Conservation (phyloP, 805 yeast genomes). For the Wickerhamomyces silvicola region DNA sequence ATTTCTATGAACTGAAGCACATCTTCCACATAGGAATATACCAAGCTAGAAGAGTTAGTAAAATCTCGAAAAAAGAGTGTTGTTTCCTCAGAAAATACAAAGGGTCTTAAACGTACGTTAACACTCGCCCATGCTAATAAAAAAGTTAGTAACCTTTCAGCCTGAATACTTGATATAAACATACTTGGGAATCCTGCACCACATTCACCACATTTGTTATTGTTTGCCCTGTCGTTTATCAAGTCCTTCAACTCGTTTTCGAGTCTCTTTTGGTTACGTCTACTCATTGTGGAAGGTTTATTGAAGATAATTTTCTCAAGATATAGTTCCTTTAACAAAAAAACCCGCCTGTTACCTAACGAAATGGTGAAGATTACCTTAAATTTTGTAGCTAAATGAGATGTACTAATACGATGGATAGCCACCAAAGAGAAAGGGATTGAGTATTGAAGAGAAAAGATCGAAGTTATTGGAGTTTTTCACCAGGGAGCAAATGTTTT, state of each 20-base stretch:
- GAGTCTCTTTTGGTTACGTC: conserved; percentile 34
- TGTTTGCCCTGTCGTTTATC: conserved; percentile 51
- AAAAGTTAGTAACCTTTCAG: conserved; percentile 1
- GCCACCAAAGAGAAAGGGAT: conserved; percentile 23
- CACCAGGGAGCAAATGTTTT: conserved; percentile 33
- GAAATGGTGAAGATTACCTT: not conserved
- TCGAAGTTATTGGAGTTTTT: conserved; percentile 32
- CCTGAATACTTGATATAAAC: conserved; percentile 18
- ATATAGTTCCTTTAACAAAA: not conserved
- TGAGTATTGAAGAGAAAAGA: conserved; percentile 36
- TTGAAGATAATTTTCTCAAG: not conserved
- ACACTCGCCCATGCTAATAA: conserved; percentile 26
- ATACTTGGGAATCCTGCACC: conserved; percentile 56
- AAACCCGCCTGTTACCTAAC: no score
- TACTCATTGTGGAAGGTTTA: conserved; percentile 21
- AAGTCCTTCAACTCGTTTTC: conserved; percentile 53
- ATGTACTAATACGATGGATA: not conserved
- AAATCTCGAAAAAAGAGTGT: no score
- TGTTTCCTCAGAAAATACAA: conserved; percentile 7
- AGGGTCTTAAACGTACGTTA: conserved; percentile 16
- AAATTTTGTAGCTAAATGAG: not conserved
- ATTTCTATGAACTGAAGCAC: conserved; percentile 72
- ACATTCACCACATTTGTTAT: conserved; percentile 78
- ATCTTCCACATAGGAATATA: conserved; percentile 73
- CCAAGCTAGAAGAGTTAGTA: conserved; percentile 37